Evolutionary conservation across 306 rosid genomes (phyloP).

Genomic region (Fagus sylvatica): DNA sequence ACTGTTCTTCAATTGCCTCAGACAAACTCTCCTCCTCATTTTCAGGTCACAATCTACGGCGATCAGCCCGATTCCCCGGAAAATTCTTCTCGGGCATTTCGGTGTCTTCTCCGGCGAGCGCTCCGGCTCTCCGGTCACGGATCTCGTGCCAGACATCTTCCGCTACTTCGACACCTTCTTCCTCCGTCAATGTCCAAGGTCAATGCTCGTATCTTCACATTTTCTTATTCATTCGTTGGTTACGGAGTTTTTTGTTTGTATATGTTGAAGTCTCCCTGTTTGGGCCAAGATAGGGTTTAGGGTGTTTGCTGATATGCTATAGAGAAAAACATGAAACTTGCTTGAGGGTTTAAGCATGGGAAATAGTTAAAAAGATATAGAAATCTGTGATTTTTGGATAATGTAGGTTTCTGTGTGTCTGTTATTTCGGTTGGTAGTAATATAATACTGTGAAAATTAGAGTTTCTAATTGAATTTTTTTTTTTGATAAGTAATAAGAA

Average conservation of each 20-base stretch:
- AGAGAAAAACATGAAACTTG: background rate
- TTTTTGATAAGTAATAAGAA: too few species aligned
- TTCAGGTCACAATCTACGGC: slow-evolving; percentile 37
- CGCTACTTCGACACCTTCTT: slow-evolving; percentile 32
- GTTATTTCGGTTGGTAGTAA: background rate
- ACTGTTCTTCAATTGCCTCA: slow-evolving; percentile 24
- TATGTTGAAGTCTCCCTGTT: background rate
- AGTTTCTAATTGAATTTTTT: slow-evolving; percentile 6
- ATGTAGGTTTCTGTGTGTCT: background rate
- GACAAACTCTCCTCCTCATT: slow-evolving; percentile 34
- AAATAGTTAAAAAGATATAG: background rate
- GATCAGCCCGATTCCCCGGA: slow-evolving; percentile 17
- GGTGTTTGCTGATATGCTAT: background rate
- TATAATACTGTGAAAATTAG: background rate
- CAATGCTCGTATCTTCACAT: background rate
- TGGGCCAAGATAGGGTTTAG: slow-evolving; percentile 20
- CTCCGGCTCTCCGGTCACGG: slow-evolving; percentile 28
- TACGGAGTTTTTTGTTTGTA: background rate
- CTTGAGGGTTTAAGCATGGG: background rate
- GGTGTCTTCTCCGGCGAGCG: slow-evolving; percentile 26
- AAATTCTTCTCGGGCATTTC: slow-evolving; percentile 22
- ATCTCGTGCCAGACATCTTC: slow-evolving; percentile 54
- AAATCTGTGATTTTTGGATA: background rate
- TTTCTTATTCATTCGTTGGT: background rate
- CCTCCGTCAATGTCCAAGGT: slow-evolving; percentile 39